Evolutionary conservation across 768 basidiomycete genomes (phyloP), one percentile per base, ranked within the genome.

Genomic region (Trametes cubensis): DNA sequence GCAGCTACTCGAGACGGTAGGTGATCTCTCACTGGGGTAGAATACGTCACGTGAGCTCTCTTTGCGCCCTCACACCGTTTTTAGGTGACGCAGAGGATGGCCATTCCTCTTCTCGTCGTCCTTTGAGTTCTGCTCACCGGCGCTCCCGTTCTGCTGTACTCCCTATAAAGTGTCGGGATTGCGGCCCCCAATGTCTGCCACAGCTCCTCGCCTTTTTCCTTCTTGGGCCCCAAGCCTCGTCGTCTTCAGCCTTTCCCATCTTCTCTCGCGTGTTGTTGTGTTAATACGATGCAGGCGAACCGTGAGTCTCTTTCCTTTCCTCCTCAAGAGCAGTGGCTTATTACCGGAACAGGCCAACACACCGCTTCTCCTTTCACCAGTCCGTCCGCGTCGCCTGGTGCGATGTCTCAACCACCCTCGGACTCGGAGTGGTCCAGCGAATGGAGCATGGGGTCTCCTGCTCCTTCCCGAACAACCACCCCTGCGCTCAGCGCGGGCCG

Each of bases 271-370:
- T 15, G 18, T 49, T 30, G 40, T 34, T 46, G 53, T 34, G 42
- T 55, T 50, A n/a, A 17, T 45, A 46, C 49, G 13, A 62, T 62
- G 60, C 60, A 62, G 60, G 25, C 52, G 38, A 62, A 62, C 60
- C 47, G 60, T 62, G 30, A 20, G 60, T 47, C 15, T 4, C 8
- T 28, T 18, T 39, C 20, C 11, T 3, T 18, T 15, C 40, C 30
- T 13, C 17, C n/a, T 5, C 17, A 39, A 23, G 49, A 1, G 34
- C 51, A 23, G 25, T 25, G 28, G 34, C 34, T 49, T 4, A 61
- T 14, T 40, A 14, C 41, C 34, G 0, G 18, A 38, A n/a, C 21
- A 60, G 59, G 55, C 51, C 41, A 50, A 7, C 42, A 60, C 25
- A 48, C 59, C 18, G 42, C 50, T 26, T 64, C 63, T 50, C 59